Percentiles rank a stretch among this genome's conserved stretches.
These are phyloP conservation scores for Solanum bukasovii DNA, from an alignment of 257 asterid genomes.

Conservation along the genomic window DNA sequence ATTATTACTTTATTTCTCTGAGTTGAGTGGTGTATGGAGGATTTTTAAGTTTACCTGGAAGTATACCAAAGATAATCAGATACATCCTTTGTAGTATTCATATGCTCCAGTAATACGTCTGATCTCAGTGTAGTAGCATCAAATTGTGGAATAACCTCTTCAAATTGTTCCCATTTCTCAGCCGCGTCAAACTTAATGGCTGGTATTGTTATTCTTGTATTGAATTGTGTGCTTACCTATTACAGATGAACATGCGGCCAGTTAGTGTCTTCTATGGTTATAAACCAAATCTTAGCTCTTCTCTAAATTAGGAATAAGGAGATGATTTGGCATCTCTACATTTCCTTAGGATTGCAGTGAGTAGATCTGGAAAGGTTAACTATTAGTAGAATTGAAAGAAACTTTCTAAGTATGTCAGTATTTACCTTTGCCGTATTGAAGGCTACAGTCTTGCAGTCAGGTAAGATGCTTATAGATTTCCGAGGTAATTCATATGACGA, in stretches of 20 bases:
- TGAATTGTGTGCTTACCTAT: constrained; percentile 43
- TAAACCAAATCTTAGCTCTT: not conserved
- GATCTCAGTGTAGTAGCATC: constrained; percentile 34
- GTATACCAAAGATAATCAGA: constrained; percentile 92
- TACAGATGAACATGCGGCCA: not conserved
- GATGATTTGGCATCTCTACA: not conserved
- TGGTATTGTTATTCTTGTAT: constrained; percentile 35
- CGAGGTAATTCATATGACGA: constrained; percentile 40
- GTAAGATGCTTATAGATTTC: constrained; percentile 75
- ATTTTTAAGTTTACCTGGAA: constrained; percentile 27
- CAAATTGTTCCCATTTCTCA: constrained; percentile 44
- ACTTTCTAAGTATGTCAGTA: not conserved
- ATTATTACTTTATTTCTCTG: not conserved
- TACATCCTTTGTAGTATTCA: constrained; percentile 61
- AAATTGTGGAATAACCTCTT: constrained; percentile 40
- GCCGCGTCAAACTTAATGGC: constrained; percentile 31
- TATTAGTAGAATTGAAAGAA: not conserved
- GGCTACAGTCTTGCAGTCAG: constrained; percentile 59
- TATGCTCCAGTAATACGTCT: constrained; percentile 58
- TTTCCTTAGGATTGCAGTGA: not conserved
- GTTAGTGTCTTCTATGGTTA: not conserved
- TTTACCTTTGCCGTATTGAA: constrained; percentile 83
- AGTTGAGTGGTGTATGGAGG: not conserved
- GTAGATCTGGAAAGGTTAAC: not conserved
- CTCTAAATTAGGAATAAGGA: not conserved